These are phyloP conservation scores for Zygosaccharomyces sapae DNA, from an alignment of 1,139 yeast genomes.

Conservation along the genomic window DNA sequence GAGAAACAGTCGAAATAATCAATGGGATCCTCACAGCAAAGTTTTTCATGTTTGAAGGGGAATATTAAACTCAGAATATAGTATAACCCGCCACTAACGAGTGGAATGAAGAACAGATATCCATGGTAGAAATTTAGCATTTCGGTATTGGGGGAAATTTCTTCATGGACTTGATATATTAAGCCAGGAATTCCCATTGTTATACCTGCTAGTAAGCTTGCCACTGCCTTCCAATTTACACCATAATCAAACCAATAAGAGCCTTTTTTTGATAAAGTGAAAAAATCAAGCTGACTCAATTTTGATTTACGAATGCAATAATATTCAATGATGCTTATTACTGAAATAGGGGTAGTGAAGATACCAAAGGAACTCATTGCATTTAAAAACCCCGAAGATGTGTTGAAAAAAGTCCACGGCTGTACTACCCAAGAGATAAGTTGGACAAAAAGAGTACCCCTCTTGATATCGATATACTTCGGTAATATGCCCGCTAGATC, in stretches of 20 bases:
- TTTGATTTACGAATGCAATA: constrained; percentile 32
- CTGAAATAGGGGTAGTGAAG: constrained; percentile 36
- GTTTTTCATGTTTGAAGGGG: constrained; percentile 17
- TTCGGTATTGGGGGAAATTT: constrained; percentile 28
- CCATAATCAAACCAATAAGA: constrained; percentile 39
- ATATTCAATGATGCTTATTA: constrained; percentile 34
- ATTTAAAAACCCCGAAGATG: constrained; percentile 35
- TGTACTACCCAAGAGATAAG: constrained; percentile 34
- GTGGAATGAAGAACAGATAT: constrained; percentile 23
- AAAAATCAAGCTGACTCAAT: constrained; percentile 27
- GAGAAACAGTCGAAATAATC: constrained; percentile 29
- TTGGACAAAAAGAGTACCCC: constrained; percentile 37
- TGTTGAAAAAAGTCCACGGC: constrained; percentile 38
- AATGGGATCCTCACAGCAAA: constrained; percentile 22
- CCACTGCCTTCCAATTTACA: constrained; percentile 38
- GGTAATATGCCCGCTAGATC: constrained; percentile 43
- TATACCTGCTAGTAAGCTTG: constrained; percentile 35
- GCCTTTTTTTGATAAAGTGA: constrained; percentile 18
- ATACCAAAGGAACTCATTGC: constrained; percentile 37
- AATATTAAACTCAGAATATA: constrained; percentile 8
- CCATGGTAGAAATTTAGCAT: constrained; percentile 37
- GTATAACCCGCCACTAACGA: constrained; percentile 17
- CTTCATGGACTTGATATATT: constrained; percentile 36
- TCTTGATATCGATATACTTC: constrained; percentile 39
- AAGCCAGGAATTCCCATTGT: constrained; percentile 40